Evolutionary conservation across 2,329 filamentous ascomycete species (phyloP).

Genomic region (Colletotrichum sp.): DNA sequence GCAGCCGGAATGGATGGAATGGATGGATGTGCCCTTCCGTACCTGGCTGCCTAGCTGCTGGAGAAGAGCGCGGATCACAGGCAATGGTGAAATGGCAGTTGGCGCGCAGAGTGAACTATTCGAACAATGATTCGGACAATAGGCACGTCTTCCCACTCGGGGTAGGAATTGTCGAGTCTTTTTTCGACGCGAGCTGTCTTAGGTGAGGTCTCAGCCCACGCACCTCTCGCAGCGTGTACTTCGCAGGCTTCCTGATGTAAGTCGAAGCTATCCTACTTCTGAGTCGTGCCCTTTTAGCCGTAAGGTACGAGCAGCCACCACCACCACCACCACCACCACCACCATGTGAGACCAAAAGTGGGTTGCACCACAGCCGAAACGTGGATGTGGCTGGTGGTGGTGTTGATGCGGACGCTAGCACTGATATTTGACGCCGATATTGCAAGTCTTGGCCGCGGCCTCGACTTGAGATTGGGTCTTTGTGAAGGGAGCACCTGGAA

Average conservation of each 20-base stretch:
- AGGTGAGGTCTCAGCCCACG: slow-evolving; percentile 3
- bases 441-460: neutral
- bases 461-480: neutral
- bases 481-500: slow-evolving; percentile 13
- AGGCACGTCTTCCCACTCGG: neutral
- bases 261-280: neutral
- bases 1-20: slow-evolving; percentile 1
- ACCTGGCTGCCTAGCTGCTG: neutral
- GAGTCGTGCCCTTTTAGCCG: neutral
- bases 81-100: neutral
- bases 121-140: neutral
- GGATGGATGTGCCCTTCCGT: neutral
- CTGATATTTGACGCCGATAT: slow-evolving; percentile 1
- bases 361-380: slow-evolving; percentile 15
- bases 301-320: neutral
- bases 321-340: neutral
- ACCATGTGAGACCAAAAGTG: neutral
- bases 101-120: neutral
- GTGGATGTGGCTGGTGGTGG: slow-evolving; percentile 14
- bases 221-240: neutral
- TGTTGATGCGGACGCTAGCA: neutral
- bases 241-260: slow-evolving; percentile 3
- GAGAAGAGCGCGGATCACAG: neutral
- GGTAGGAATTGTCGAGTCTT: neutral
- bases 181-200: neutral